Evolutionary conservation across 805 yeast genomes (phyloP).

Genomic region (Yarrowia deformans): DNA sequence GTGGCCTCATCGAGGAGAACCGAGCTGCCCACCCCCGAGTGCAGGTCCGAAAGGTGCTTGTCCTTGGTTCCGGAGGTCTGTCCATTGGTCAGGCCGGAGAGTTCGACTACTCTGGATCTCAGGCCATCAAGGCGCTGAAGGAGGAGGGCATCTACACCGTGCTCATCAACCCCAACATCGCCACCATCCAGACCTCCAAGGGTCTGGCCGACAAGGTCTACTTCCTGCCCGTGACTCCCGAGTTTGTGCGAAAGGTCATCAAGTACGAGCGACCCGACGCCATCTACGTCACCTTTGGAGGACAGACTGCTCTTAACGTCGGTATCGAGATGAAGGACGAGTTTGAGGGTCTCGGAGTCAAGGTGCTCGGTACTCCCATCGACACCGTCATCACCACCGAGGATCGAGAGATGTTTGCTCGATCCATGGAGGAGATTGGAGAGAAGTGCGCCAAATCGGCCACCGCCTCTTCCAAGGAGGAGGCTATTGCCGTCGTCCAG

Average conservation of each 20-base stretch:
- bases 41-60: conserved; percentile 87
- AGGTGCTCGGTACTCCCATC: conserved; percentile 95
- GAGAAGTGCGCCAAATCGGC: conserved; percentile 96
- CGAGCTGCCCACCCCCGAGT: conserved; percentile 76
- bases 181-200: conserved; percentile 97
- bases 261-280: conserved; percentile 96
- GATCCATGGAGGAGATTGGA: conserved; percentile 91
- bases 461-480: conserved; percentile 80
- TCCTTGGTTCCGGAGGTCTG: conserved; percentile 97
- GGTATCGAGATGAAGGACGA: conserved; percentile 97
- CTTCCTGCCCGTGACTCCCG: conserved; percentile 96
- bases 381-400: conserved; percentile 97
- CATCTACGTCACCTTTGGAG: conserved; percentile 96
- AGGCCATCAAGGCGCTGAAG: conserved; percentile 97
- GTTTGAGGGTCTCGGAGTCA: conserved; percentile 88
- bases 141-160: conserved; percentile 98
- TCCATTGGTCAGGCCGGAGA: conserved; percentile 99
- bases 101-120: conserved; percentile 98
- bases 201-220: conserved; percentile 98
- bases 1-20: conserved; percentile 80
- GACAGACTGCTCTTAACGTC: conserved; percentile 96
- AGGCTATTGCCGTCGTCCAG: conserved; percentile 83
- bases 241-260: conserved; percentile 94
- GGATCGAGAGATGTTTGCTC: conserved; percentile 95
- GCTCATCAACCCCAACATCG: conserved; percentile 96